Conservation (phyloP, 371 early-diverging fungal genomes). For the Phascolomyces articulosus region DNA sequence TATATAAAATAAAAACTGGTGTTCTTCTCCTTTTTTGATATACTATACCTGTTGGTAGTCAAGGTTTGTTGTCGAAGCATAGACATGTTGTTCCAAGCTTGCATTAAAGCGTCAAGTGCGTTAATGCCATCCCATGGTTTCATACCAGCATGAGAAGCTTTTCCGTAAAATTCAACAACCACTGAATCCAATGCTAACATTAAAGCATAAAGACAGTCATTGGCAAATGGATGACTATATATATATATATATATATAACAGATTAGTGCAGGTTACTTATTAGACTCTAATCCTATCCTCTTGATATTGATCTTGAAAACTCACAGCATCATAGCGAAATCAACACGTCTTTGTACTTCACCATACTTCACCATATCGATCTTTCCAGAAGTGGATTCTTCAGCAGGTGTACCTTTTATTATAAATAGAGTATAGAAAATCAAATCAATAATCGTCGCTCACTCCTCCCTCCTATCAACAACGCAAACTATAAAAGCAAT, state of each 20-base stretch:
- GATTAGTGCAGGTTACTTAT: too few species aligned
- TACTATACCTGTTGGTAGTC: slow-evolving; percentile 50
- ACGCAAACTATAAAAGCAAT: too few species aligned
- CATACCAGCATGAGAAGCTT: slow-evolving; percentile 64
- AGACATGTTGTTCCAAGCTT: slow-evolving; percentile 62
- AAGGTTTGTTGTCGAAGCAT: slow-evolving; percentile 73
- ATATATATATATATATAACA: neutral
- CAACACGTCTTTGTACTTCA: slow-evolving; percentile 59
- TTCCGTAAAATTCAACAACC: slow-evolving; percentile 64
- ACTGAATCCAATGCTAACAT: slow-evolving; percentile 50
- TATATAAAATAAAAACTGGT: too few species aligned
- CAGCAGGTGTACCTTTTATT: slow-evolving; percentile 64
- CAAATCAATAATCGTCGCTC: too few species aligned
- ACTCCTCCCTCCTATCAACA: too few species aligned
- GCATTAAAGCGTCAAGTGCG: slow-evolving; percentile 72
- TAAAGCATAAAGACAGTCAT: slow-evolving; percentile 33
- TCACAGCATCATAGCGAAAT: slow-evolving; percentile 78
- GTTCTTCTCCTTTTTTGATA: neutral
- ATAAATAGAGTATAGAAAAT: too few species aligned
- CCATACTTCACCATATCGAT: slow-evolving; percentile 64
- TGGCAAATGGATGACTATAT: slow-evolving; percentile 32
- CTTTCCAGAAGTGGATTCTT: slow-evolving; percentile 77
- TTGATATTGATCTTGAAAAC: slow-evolving; percentile 27
- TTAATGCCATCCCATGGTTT: slow-evolving; percentile 73
- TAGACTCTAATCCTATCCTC: too few species aligned